phyloP scores from a whole-genome alignment of 1,139 yeast genomes.

The Zygosaccharomyces pseudobailii region DNA sequence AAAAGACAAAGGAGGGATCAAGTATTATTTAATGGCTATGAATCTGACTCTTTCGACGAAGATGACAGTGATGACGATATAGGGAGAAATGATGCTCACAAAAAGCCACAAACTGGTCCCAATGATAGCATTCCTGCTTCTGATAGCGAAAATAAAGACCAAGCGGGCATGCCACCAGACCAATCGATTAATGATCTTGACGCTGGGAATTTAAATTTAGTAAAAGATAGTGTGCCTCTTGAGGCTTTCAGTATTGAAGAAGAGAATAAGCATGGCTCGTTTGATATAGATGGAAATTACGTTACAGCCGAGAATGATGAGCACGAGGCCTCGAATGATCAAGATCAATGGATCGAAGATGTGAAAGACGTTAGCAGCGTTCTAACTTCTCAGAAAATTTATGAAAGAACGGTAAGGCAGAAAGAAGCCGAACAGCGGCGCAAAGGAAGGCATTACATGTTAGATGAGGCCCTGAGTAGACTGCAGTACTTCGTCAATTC shows the following conservation, averaged over 20 bases:
- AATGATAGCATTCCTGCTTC: constrained; percentile 11
- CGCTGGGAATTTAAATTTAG: constrained; percentile 8
- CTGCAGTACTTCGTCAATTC: constrained; percentile 17
- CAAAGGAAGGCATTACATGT: constrained; percentile 13
- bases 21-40: constrained; percentile 5
- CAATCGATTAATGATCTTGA: constrained; percentile 6
- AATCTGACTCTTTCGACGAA: constrained; percentile 11
- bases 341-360: constrained; percentile 26
- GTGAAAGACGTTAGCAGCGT: constrained; percentile 10
- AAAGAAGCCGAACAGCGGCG: background rate
- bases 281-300: constrained; percentile 26
- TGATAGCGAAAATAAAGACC: constrained; percentile 3
- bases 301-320: constrained; percentile 6
- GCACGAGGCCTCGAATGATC: constrained; percentile 15
- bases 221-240: constrained; percentile 5
- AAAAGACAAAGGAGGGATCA: constrained; percentile 5
- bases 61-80: constrained; percentile 8
- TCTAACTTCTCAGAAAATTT: constrained; percentile 6
- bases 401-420: constrained; percentile 1
- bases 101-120: no score
- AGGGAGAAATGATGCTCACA: background rate
- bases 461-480: constrained; percentile 24
- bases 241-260: constrained; percentile 26
- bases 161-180: background rate
- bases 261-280: constrained; percentile 20